Evolutionary conservation across 257 asterid species (phyloP), one percentile per base, ranked within the genome.

Genomic region (Nyctanthes arbortristis): DNA sequence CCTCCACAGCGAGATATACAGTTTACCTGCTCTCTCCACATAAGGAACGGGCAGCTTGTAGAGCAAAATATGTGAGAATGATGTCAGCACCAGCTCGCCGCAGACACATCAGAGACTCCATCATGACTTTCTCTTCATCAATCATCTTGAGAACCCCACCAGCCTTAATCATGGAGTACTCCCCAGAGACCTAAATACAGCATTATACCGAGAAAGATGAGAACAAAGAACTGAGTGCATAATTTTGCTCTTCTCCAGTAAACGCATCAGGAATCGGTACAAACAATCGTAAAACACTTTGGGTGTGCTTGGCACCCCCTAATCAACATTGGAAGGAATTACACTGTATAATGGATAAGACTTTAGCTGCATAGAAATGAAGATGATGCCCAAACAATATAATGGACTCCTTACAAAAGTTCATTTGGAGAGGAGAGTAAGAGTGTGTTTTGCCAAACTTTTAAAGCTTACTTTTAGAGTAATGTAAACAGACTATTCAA

Each of bases 111-210:
- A 93, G 63, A 3, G 96, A 88, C 82, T 93, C 97, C 91, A 93
- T 76, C 96, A 93, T 93, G 37, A 89, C 97, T 78, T 43, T 81
- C 72, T 93, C 98, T 67, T 93, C 98, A 18, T 93, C 97, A 10
- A 93, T 93, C 96, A 87, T 85, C 66, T 91, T 87, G n/a, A 87
- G 88, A 34, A 74, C 90, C 2, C 97, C 96, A 0, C 95, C 96
- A 9, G 97, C 97, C 80, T 93, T 93, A 32, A 93, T 91, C 99
- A 93, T 93, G 2, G 99, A 91, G 74, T 93, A 91, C 70, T 93
- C 99, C 27, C 99, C 99, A 1, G 99, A 93, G 34, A 91, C 99
- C 99, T 93, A 73, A 30, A 22, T 3, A 27, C 11, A 66, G 24
- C 39, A 63, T 16, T 13, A 77, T 71, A 27, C 8, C 67, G 31